Percentiles rank a stretch among this genome's conserved stretches.
phyloP scores from a whole-genome alignment of 116 monocot genomes.

The Zostera marina region DNA sequence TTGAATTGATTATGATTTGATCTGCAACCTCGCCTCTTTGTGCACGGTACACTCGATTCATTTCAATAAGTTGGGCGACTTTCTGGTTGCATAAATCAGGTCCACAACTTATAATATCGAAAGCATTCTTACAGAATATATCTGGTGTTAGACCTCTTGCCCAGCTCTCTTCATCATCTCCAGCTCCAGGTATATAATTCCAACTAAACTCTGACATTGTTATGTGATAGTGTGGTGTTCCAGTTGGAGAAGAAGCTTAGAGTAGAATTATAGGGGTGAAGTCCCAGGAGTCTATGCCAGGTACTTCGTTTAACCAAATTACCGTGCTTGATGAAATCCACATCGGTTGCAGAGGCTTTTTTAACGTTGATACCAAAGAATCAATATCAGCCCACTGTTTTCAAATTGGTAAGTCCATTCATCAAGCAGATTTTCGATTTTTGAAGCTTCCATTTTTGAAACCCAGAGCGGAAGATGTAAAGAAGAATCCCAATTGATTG shows the following conservation, averaged over 20 bases:
- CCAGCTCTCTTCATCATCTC: conserved; percentile 98
- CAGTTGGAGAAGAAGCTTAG: conserved; percentile 57
- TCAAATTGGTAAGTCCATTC: conserved; percentile 59
- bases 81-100: conserved; percentile 58
- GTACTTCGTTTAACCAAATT: conserved; percentile 91
- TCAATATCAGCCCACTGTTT: conserved; percentile 65
- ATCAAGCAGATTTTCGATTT: conserved; percentile 46
- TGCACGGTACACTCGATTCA: conserved; percentile 50
- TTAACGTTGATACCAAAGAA: conserved; percentile 34
- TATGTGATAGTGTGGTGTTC: conserved; percentile 22
- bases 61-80: conserved; percentile 75
- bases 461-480: conserved; percentile 89
- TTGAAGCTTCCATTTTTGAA: conserved; percentile 40
- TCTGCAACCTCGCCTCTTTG: conserved; percentile 57
- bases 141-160: conserved; percentile 60
- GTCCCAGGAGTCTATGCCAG: conserved; percentile 56
- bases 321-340: conserved; percentile 88
- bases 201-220: conserved; percentile 67
- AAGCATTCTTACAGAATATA: conserved; percentile 71
- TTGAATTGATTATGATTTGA: conserved; percentile 31
- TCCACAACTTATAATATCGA: conserved; percentile 53
- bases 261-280: conserved; percentile 79
- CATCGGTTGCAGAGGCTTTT: conserved; percentile 68
- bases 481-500: conserved; percentile 49
- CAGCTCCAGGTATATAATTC: conserved; percentile 91